Conservation (phyloP, 257 asterid genomes). For the Fraxinus quadrangulata region DNA sequence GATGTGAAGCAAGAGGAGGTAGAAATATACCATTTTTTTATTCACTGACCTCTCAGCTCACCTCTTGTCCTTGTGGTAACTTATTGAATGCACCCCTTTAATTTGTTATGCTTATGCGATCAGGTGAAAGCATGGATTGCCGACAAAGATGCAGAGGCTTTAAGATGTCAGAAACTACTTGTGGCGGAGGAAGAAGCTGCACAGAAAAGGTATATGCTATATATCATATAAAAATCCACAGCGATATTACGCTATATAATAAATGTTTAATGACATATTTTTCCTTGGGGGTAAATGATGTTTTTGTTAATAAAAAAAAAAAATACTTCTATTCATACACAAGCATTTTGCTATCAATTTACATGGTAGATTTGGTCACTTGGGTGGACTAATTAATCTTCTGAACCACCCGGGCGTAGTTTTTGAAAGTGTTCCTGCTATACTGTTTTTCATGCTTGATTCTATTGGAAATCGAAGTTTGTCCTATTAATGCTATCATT, state of each 20-base stretch:
- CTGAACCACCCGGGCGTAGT: not conserved
- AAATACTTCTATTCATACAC: not conserved
- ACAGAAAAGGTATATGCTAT: slow-evolving; percentile 58
- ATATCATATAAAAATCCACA: slow-evolving; percentile 5
- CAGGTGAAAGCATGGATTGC: slow-evolving; percentile 94
- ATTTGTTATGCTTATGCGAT: slow-evolving; percentile 30
- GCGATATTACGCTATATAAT: not conserved
- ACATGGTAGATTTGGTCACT: not conserved
- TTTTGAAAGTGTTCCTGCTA: not conserved
- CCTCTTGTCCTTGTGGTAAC: slow-evolving; percentile 9
- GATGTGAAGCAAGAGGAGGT: slow-evolving; percentile 10
- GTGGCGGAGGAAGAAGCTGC: slow-evolving; percentile 98
- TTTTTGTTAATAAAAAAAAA: not conserved
- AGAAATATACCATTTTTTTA: not conserved
- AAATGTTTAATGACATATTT: not conserved
- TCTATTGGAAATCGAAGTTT: not conserved
- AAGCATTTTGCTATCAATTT: not conserved
- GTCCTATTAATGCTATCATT: not conserved
- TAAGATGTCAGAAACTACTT: slow-evolving; percentile 85
- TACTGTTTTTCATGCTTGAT: not conserved
- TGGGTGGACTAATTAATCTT: not conserved
- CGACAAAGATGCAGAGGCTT: slow-evolving; percentile 92
- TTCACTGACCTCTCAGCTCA: slow-evolving; percentile 12
- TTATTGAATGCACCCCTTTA: not conserved
- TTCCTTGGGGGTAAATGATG: not conserved